Evolutionary conservation across 2,329 filamentous ascomycete species (phyloP), one percentile per base, ranked within the genome.

Genomic region (Leptographium radiaticola): DNA sequence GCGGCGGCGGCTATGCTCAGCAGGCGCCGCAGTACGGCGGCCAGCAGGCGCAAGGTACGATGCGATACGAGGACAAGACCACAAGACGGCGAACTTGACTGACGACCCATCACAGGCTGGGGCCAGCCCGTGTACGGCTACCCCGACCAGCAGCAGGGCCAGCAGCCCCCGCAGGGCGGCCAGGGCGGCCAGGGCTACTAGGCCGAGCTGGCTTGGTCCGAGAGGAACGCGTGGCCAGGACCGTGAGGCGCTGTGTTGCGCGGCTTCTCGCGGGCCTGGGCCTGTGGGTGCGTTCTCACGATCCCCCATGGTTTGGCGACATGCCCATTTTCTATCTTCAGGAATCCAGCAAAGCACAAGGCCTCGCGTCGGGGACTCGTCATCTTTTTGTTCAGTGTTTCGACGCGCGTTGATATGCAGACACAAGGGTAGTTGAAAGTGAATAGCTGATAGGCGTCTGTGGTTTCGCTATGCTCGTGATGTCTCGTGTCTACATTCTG

Each of bases 121-220:
- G 53, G 36, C 2, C 58, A 58, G 42, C 55, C 57, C 5, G 34
- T 55, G 43, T 78, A 76, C 57, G 72, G 70, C 51, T 79, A 79
- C 60, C 63, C 67, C 20, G 72, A 77, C 57, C 70, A 71, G 55
- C 59, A 62, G 52, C 60, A 60, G 45, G 56, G 57, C 54, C 70
- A 66, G 48, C 67, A 65, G 49, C 71, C 42, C 43, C 67, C 65
- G 13, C 66, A 63, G 48, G 66, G 70, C 51, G 71, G 72, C 40
- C 59, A 57, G 48, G 66, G 70, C 50, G 71, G 72, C 40, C 59
- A 57, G 12, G 57, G 42, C 18, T 34, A 18, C 31, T 34, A 39
- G 30, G 25, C 46, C 18, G 34, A 40, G 43, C 43, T 13, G 25
- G 6, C 11, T 6, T 34, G 11, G 43, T 13, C 43, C 9, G 43